Percentiles rank a stretch among this genome's conserved stretches.
phyloP scores from a whole-genome alignment of 2,329 filamentous ascomycete genomes.

The Fusarium pilosicola region DNA sequence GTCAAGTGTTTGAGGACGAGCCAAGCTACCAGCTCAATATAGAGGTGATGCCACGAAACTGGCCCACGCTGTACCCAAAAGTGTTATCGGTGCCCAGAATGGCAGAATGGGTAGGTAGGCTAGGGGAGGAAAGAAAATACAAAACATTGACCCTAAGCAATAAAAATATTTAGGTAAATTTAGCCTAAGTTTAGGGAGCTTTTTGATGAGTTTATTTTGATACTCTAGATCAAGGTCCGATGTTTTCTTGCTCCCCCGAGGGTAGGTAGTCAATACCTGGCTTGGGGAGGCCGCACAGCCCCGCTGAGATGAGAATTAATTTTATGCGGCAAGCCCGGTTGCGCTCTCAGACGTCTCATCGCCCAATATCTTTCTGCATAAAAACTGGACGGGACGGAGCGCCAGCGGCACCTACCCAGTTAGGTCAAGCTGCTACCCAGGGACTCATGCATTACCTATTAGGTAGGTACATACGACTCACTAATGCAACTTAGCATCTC shows the following conservation, averaged over 20 bases:
- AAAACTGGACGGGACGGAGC: slow-evolving; percentile 32
- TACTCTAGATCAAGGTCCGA: no score
- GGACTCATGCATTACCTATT: slow-evolving; percentile 2
- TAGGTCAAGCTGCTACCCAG: not conserved
- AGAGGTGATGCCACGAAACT: slow-evolving; percentile 15
- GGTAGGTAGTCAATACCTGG: not conserved
- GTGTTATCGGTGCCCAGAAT: slow-evolving; percentile 16
- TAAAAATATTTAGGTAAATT: no score
- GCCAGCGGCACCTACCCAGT: slow-evolving; percentile 41
- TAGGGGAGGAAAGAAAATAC: no score
- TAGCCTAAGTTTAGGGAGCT: no score
- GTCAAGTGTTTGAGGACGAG: slow-evolving; percentile 13
- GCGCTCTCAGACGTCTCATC: slow-evolving; percentile 26
- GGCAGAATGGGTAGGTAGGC: no score
- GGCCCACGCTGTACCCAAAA: slow-evolving; percentile 20
- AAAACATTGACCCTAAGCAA: no score
- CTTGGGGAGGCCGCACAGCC: slow-evolving; percentile 16
- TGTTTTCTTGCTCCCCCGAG: no score
- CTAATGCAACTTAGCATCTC: slow-evolving; percentile 21
- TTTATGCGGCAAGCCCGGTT: slow-evolving; percentile 46
- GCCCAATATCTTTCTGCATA: slow-evolving; percentile 26
- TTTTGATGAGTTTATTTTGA: no score
- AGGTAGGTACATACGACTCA: not conserved
- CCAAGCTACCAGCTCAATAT: slow-evolving; percentile 2
- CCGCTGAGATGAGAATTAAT: slow-evolving; percentile 29